Evolutionary conservation across 352 stramenopile species (phyloP).

Genomic region (Pythium coloratum): DNA sequence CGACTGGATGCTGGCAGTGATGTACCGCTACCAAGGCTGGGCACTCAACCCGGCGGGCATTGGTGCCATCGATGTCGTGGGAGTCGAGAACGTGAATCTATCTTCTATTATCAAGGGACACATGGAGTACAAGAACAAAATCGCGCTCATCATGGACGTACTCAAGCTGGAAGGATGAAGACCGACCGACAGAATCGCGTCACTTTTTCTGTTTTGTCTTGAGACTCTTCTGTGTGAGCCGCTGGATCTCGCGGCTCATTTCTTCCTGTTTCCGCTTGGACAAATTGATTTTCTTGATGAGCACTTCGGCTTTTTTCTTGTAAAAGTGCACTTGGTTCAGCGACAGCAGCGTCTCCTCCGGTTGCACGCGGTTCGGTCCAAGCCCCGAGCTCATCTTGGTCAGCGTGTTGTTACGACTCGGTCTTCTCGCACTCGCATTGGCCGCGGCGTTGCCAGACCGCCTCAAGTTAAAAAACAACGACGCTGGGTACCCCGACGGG

Average conservation of each 20-base stretch:
- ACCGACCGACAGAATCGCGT: background rate
- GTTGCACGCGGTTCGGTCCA: constrained; percentile 36
- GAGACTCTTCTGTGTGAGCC: constrained; percentile 55
- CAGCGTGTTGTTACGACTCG: constrained; percentile 18
- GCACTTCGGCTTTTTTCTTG: constrained; percentile 50
- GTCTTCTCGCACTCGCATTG: constrained; percentile 6
- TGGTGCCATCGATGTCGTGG: constrained; percentile 52
- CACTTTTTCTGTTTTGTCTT: constrained; percentile 30
- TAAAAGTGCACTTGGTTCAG: constrained; percentile 72
- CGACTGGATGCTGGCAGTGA: constrained; percentile 90
- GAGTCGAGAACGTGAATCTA: constrained; percentile 85
- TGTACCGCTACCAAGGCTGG: constrained; percentile 90
- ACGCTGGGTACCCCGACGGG: constrained; percentile 28
- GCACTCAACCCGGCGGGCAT: constrained; percentile 79
- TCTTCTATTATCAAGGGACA: constrained; percentile 78
- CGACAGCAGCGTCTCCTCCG: constrained; percentile 50
- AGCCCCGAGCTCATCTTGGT: constrained; percentile 13
- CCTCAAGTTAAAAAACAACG: constrained; percentile 20
- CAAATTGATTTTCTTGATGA: constrained; percentile 69
- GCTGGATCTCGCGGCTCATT: constrained; percentile 65
- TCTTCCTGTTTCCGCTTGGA: constrained; percentile 65
- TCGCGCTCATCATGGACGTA: constrained; percentile 77
- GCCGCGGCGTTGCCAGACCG: background rate
- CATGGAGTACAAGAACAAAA: constrained; percentile 89
- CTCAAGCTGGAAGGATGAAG: constrained; percentile 64